A percentile compares a stretch with the other conserved stretches of the same genome.
phyloP scores from a whole-genome alignment of 2,329 filamentous ascomycete species.

The Niveomyces coronatus region DNA sequence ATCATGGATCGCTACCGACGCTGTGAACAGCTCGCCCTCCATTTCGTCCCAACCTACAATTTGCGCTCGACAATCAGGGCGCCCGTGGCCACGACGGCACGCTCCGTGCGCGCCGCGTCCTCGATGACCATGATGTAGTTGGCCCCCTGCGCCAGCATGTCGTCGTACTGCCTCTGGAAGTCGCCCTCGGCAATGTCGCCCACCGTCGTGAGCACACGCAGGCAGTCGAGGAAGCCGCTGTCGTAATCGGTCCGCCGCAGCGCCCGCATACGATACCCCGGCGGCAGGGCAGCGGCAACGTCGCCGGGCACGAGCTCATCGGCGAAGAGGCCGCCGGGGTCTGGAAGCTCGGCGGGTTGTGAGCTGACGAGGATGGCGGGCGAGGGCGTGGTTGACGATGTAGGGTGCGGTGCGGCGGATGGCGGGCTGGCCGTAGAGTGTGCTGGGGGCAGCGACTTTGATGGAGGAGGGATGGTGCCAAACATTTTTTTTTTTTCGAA shows the following conservation, averaged over 20 bases:
- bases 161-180: constrained; percentile 73
- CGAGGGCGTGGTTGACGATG: constrained; percentile 1
- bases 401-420: not conserved
- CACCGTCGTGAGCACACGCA: constrained; percentile 85
- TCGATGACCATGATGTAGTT: constrained; percentile 86
- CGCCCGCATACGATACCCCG: constrained; percentile 74
- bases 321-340: constrained; percentile 62
- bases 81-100: constrained; percentile 77
- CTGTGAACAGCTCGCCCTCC: no score
- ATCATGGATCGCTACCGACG: no score
- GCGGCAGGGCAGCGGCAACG: constrained; percentile 62
- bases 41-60: constrained; percentile 52
- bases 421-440: no score
- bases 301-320: constrained; percentile 64
- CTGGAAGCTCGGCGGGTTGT: constrained; percentile 10
- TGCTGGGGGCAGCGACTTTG: no score
- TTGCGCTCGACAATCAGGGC: constrained; percentile 88
- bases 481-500: no score
- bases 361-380: constrained; percentile 8
- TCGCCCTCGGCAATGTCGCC: constrained; percentile 69
- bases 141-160: constrained; percentile 61
- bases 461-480: not conserved
- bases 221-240: constrained; percentile 78
- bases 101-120: constrained; percentile 47
- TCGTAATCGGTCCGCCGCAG: constrained; percentile 69